phyloP scores from a whole-genome alignment of 441 rosid genomes.

The Syzygium syzygioides region DNA sequence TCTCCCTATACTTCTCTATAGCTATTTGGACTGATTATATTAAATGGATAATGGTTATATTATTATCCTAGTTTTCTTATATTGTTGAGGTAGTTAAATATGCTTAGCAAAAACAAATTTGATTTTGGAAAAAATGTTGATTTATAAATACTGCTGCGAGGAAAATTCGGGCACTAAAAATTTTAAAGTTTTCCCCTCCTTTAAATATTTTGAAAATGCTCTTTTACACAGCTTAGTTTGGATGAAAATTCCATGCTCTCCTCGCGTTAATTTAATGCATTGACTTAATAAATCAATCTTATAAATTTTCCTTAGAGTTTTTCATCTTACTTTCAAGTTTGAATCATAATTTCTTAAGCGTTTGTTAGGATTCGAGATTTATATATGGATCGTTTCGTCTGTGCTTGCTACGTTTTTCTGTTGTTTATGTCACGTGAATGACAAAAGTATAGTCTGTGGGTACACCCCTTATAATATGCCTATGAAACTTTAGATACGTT shows the following conservation, averaged over 20 bases:
- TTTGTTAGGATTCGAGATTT: not conserved
- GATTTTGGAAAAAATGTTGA: not conserved
- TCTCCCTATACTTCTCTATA: not conserved
- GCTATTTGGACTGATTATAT: not conserved
- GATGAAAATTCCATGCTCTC: too few relatives aligned
- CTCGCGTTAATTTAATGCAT: not conserved
- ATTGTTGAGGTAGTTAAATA: not conserved
- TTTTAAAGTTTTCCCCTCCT: not conserved
- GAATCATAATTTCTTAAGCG: not conserved
- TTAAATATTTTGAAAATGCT: too few relatives aligned
- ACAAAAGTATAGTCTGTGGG: not conserved
- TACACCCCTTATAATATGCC: not conserved
- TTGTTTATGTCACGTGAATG: fast-evolving
- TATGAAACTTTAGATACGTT: not conserved
- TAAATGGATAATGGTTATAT: not conserved
- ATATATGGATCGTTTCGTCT: fast-evolving
- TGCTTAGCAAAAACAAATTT: not conserved
- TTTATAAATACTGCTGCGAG: not conserved
- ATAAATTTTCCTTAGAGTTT: fast-evolving
- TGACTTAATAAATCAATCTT: not conserved
- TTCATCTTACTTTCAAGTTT: not conserved
- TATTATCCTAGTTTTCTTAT: not conserved
- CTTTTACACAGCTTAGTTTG: too few relatives aligned
- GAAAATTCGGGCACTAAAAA: not conserved
- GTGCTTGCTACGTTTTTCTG: fast-evolving